A percentile compares a stretch with the other conserved stretches of the same genome.
phyloP scores from a whole-genome alignment of 352 stramenopile genomes.

The Phytophthora sojae region DNA sequence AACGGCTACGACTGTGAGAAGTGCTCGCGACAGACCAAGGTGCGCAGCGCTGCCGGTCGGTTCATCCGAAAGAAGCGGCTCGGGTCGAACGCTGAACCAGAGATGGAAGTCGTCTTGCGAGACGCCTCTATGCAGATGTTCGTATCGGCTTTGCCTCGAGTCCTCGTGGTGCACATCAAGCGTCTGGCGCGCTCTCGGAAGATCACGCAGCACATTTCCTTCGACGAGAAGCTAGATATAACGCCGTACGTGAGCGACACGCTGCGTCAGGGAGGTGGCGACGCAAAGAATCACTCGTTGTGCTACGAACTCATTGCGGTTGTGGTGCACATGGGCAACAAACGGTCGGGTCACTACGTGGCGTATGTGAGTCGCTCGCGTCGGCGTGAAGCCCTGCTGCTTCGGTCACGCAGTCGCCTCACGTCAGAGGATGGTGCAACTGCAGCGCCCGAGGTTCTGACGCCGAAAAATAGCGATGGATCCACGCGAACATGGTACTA shows the following conservation, averaged over 20 bases:
- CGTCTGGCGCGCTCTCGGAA: conserved; percentile 60
- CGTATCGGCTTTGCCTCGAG: conserved; percentile 55
- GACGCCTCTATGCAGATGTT: conserved; percentile 67
- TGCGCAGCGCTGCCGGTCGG: conserved; percentile 25
- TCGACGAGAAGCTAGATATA: conserved; percentile 64
- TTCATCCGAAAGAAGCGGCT: conserved; percentile 44
- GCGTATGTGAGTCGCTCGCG: conserved; percentile 73
- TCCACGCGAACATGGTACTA: conserved; percentile 66
- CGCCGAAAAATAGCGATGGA: conserved; percentile 28
- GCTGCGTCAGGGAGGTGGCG: conserved; percentile 32
- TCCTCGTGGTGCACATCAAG: conserved; percentile 81
- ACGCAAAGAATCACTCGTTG: conserved; percentile 34
- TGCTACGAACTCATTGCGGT: conserved; percentile 74
- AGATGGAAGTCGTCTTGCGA: conserved; percentile 46
- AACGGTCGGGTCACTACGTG: conserved; percentile 74
- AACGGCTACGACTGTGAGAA: conserved; percentile 82
- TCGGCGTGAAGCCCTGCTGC: conserved; percentile 36
- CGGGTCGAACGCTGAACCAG: conserved; percentile 30
- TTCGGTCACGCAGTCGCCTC: conserved; percentile 35
- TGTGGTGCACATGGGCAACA: conserved; percentile 79
- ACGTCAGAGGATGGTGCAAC: conserved; percentile 25
- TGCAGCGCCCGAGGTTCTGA: conserved; percentile 18
- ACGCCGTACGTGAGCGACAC: conserved; percentile 49
- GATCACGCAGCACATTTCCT: conserved; percentile 74
- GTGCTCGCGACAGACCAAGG: conserved; percentile 55